Conservation (phyloP, 495 filamentous ascomycete genomes). For the Xylaria sp. region DNA sequence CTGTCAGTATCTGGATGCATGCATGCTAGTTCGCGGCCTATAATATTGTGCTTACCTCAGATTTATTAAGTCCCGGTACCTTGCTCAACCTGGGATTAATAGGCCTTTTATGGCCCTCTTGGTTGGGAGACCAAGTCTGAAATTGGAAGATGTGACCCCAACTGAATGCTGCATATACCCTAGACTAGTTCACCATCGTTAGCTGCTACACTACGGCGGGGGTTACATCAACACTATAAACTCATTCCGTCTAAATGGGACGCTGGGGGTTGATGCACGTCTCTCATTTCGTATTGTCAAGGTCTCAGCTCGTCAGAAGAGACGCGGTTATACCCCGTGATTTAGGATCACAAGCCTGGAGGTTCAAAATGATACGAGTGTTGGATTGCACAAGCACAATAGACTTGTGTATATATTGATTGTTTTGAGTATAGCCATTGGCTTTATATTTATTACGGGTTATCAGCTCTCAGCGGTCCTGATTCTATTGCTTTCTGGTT, state of each 20-base stretch:
- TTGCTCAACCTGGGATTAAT: conserved; percentile 2
- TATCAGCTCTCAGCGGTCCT: no score
- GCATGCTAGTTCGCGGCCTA: background rate
- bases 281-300: background rate
- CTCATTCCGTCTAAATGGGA: background rate
- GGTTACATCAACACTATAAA: background rate
- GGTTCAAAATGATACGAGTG: background rate
- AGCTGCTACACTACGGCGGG: background rate
- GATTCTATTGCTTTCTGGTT: background rate
- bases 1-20: background rate
- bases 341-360: background rate
- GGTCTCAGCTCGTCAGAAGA: background rate
- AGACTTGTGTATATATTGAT: background rate
- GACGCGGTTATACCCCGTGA: background rate
- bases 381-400: background rate
- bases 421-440: background rate
- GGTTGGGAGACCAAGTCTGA: background rate
- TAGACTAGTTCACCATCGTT: background rate
- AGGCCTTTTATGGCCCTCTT: background rate
- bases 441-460: background rate
- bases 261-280: background rate
- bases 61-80: conserved; percentile 5
- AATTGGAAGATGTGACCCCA: background rate
- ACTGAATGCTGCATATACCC: background rate
- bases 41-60: conserved; percentile 13